Base-by-base conservation (phyloP, 176 grass and related monocot genomes). In the Oryza australiensis region DNA sequence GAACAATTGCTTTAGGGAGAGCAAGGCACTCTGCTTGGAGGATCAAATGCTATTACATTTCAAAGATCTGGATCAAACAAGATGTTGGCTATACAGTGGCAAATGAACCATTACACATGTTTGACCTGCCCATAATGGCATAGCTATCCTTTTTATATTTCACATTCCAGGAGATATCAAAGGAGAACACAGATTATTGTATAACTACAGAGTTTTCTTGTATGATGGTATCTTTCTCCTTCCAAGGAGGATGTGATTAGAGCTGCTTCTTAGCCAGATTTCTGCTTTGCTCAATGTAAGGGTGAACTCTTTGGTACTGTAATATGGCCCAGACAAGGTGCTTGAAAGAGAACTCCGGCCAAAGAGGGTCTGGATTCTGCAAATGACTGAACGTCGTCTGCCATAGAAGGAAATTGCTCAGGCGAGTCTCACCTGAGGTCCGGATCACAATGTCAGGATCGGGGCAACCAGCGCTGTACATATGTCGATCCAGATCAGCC, bases 321-420 rank as follows among this genome's bases (percentile, higher is more conserved):
- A 98, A 51, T 62, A 98, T 63, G 26, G 88, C 73, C 86, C 83
- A 93, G 63, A 89, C 73, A 68, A 94, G 85, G 32, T 93, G 76
- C 64, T 74, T 83, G 9, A 91, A 86, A 18, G 90, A 90, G 62
- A 93, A 89, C 22, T 98, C 92, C 0, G 95, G 95, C 95, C 95
- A 94, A 23, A 93, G 71, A 37, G 78, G 62, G 5, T 68, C 37
- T 5, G 95, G 92, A 53, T 84, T 94, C 80, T 94, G 92, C 77
- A 94, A 49, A 79, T 94, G 95, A 13, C 81, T 91, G 29, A 89
- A 92, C 5, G 84, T 85, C 0, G 84, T 85, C 83, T 98, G 95
- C 92, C 92, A 94, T 1, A 98, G 81, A 38, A 98, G 90, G 45
- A 98, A 98, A 71, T 98, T 98, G 79, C 95, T 98, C 51, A 98